Conservation (phyloP, 2,329 filamentous ascomycete genomes). For the Alternaria brassicae region DNA sequence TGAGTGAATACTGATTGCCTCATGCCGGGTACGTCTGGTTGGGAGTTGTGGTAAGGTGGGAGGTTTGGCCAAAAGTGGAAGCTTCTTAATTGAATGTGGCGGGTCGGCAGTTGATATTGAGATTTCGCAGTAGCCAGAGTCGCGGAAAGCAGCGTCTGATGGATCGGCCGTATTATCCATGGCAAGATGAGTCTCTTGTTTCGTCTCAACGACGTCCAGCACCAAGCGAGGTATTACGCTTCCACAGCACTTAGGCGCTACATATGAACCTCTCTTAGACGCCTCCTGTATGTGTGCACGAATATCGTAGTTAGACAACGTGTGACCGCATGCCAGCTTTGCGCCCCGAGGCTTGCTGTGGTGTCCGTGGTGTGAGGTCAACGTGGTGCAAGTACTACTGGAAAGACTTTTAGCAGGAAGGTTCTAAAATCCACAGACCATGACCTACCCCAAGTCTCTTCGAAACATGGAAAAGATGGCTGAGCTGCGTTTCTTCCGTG, state of each 20-base stretch:
- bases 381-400: conserved; percentile 35
- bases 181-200: conserved; percentile 48
- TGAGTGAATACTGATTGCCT: conserved; percentile 28
- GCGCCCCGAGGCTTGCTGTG: conserved; percentile 33
- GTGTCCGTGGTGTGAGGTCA: conserved; percentile 34
- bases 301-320: conserved; percentile 36
- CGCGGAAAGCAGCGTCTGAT: conserved; percentile 19
- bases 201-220: conserved; percentile 49
- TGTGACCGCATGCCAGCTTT: conserved; percentile 43
- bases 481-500: conserved; percentile 40
- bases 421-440: background rate
- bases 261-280: conserved; percentile 35
- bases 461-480: conserved; percentile 45
- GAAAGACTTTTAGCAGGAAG: conserved; percentile 27
- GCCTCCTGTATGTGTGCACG: conserved; percentile 48
- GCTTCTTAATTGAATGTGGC: conserved; percentile 12
- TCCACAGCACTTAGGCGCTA: conserved; percentile 52
- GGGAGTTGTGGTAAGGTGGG: conserved; percentile 14
- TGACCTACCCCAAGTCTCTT: conserved; percentile 38
- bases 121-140: conserved; percentile 41
- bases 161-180: conserved; percentile 1
- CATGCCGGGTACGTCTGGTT: conserved; percentile 19
- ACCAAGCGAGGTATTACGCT: conserved; percentile 49
- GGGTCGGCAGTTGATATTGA: conserved; percentile 33
- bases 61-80: conserved; percentile 11